These are phyloP conservation scores for Yamadazyma conglobata DNA, from an alignment of 1,139 yeast species.

Conservation along the genomic window DNA sequence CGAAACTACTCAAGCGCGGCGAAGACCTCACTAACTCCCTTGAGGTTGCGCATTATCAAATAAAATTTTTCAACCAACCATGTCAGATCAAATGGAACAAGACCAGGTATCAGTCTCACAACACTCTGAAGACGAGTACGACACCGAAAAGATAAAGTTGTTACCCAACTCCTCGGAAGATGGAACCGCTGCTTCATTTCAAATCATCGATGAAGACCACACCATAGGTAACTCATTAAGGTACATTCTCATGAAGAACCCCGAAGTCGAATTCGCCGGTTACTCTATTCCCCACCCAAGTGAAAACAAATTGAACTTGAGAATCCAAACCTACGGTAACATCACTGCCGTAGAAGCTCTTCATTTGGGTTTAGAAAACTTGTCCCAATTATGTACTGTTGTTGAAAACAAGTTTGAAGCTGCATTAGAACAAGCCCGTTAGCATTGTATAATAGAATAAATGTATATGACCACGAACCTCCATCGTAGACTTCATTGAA, in stretches of 20 bases:
- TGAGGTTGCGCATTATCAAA: too few relatives aligned
- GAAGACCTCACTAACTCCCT: too few relatives aligned
- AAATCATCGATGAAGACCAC: conserved; percentile 89
- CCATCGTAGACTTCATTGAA: too few relatives aligned
- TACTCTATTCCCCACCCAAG: conserved; percentile 99
- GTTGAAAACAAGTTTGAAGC: conserved; percentile 65
- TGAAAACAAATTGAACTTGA: conserved; percentile 80
- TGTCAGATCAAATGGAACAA: conserved; percentile 9
- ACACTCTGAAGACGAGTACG: conserved; percentile 31
- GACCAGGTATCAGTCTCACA: conserved; percentile 5
- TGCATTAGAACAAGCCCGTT: conserved; percentile 3
- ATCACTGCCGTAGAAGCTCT: conserved; percentile 91
- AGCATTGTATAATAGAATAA: conserved; percentile 3
- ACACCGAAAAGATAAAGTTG: conserved; percentile 49
- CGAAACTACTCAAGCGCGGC: too few relatives aligned
- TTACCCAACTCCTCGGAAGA: conserved; percentile 94
- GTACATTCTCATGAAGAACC: conserved; percentile 94
- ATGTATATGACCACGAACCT: too few relatives aligned
- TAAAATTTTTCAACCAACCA: conserved; percentile 1
- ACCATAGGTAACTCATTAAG: conserved; percentile 92
- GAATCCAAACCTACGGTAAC: conserved; percentile 91
- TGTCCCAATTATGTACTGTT: conserved; percentile 77
- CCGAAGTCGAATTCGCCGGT: conserved; percentile 97
- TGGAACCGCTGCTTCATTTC: conserved; percentile 94
- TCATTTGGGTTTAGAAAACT: conserved; percentile 85